Evolutionary conservation across 164 flowering plant genomes (phyloP).

Genomic region (Cinnamomum chago): DNA sequence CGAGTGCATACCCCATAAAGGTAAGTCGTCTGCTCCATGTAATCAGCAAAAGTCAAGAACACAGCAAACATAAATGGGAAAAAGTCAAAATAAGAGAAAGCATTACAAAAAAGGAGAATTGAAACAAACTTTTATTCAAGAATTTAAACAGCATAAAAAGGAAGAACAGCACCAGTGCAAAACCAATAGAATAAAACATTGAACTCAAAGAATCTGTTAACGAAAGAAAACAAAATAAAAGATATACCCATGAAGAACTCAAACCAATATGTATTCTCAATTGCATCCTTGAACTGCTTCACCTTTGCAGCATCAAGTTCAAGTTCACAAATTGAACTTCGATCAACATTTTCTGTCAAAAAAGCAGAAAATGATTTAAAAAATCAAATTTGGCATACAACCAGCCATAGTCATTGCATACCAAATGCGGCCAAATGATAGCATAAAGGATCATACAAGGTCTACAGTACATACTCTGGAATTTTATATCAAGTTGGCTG

Average conservation of each 20-base stretch:
- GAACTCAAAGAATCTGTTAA: no score
- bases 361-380: background rate
- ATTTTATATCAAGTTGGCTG: constrained; percentile 80
- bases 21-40: constrained; percentile 75
- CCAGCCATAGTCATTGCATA: background rate
- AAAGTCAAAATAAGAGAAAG: background rate
- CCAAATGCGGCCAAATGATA: background rate
- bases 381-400: background rate
- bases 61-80: constrained; percentile 4
- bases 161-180: no score
- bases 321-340: constrained; percentile 57
- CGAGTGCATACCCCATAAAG: constrained; percentile 80
- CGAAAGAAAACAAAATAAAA: no score
- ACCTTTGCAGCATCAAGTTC: constrained; percentile 74
- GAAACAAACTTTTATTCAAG: background rate
- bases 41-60: constrained; percentile 14
- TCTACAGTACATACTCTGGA: constrained; percentile 48
- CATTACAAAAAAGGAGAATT: no score
- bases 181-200: constrained; percentile 9
- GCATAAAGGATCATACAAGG: constrained; percentile 1
- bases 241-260: constrained; percentile 90
- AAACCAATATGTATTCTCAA: constrained; percentile 91
- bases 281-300: constrained; percentile 90
- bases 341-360: constrained; percentile 73
- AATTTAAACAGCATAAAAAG: background rate